Evolutionary conservation across 148 eudicot genomes (phyloP).

Genomic region (Mesembryanthemum crystallinum): DNA sequence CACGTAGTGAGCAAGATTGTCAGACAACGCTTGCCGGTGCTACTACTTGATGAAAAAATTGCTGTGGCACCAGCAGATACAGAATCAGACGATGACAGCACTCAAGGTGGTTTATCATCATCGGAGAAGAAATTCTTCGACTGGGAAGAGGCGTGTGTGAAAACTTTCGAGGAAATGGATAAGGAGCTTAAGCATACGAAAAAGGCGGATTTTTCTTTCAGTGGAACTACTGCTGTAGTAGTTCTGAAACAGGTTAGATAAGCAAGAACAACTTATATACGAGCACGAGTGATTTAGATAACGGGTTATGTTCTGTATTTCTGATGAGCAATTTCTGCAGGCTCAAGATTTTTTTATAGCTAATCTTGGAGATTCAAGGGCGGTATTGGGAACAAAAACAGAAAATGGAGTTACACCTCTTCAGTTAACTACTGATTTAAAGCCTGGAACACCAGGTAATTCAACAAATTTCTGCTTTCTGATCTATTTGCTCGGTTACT

Average conservation of each 20-base stretch:
- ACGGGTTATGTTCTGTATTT: conserved; percentile 2
- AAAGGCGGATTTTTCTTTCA: conserved; percentile 20
- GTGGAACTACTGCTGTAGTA: conserved; percentile 33
- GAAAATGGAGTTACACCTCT: conserved; percentile 52
- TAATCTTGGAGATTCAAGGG: conserved; percentile 95
- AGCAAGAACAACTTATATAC: neutral
- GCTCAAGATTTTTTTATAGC: conserved; percentile 74
- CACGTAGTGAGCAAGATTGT: conserved; percentile 73
- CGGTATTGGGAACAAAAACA: conserved; percentile 67
- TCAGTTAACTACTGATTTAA: conserved; percentile 77
- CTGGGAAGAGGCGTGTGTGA: conserved; percentile 20
- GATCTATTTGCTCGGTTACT: too few relatives aligned
- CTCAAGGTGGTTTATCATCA: conserved; percentile 8
- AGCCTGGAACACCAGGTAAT: conserved; percentile 80
- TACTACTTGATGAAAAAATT: conserved; percentile 31
- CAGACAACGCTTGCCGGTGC: conserved; percentile 57
- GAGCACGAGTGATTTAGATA: neutral
- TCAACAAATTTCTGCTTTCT: neutral
- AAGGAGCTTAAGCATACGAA: conserved; percentile 17
- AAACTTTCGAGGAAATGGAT: conserved; percentile 32
- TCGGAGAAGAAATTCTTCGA: conserved; percentile 8
- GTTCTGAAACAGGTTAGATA: conserved; percentile 29
- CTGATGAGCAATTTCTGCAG: conserved; percentile 32
- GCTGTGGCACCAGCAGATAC: neutral
- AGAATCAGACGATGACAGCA: neutral